phyloP scores from a whole-genome alignment of 2,329 filamentous ascomycete genomes.

The Fusarium succisae region DNA sequence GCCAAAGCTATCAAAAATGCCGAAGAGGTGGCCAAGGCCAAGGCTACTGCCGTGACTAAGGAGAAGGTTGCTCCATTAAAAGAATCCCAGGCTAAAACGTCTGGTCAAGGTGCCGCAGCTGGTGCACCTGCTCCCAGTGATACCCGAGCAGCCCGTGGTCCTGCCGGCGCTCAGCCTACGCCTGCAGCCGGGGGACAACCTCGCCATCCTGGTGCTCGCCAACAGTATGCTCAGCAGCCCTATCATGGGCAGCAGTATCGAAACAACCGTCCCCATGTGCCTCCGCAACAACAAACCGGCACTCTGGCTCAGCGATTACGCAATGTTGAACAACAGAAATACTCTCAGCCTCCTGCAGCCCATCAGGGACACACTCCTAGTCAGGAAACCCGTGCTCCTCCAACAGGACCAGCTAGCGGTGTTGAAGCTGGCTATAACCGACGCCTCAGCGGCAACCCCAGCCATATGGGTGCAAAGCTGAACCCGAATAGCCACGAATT shows the following conservation, averaged over 20 bases:
- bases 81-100: slow-evolving; percentile 54
- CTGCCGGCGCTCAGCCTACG: slow-evolving; percentile 47
- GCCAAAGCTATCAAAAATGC: slow-evolving; percentile 84
- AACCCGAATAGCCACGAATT: slow-evolving; percentile 81
- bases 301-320: slow-evolving; percentile 61
- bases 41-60: slow-evolving; percentile 57
- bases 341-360: slow-evolving; percentile 52
- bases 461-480: slow-evolving; percentile 64
- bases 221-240: slow-evolving; percentile 57
- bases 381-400: slow-evolving; percentile 75
- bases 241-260: slow-evolving; percentile 60
- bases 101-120: slow-evolving; percentile 36
- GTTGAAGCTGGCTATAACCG: slow-evolving; percentile 63
- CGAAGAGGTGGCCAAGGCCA: slow-evolving; percentile 68
- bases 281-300: slow-evolving; percentile 54
- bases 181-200: slow-evolving; percentile 44
- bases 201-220: slow-evolving; percentile 60
- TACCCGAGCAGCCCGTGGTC: slow-evolving; percentile 46
- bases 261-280: slow-evolving; percentile 58
- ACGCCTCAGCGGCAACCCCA: slow-evolving; percentile 61
- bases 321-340: slow-evolving; percentile 62
- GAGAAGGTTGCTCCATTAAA: slow-evolving; percentile 55
- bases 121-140: slow-evolving; percentile 38
- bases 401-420: slow-evolving; percentile 74
- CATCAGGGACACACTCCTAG: slow-evolving; percentile 61